Evolutionary conservation across 352 stramenopile species (phyloP), one percentile per base, ranked within the genome.

Genomic region (Phytophthora pseudosyringae): DNA sequence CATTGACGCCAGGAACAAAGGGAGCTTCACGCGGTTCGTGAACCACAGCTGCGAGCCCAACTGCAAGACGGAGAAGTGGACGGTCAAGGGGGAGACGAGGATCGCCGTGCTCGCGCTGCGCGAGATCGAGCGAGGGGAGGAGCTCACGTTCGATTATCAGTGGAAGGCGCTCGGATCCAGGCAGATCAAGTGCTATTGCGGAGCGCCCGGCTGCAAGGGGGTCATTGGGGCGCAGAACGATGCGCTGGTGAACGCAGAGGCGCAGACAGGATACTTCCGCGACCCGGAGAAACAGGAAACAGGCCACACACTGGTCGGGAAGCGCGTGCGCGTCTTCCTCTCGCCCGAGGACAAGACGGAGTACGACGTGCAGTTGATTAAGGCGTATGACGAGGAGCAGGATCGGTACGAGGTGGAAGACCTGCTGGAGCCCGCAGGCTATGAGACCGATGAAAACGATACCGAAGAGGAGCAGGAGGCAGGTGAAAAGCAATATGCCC

Each of bases 121-220:
- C n/a, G 77, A 97, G 48, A 98, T 99, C 50, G 16, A 71, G 8
- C 59, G 69, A 4, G 84, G 86, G 5, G 93, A 98, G 73, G 97
- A 99, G 64, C 75, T 99, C 28, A 97, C 85, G 40, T 99, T 98
- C 61, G 96, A 99, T 71, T 99, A 99, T 65, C 97, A 98, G 73
- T 99, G 91, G 91, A 93, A 96, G 58, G 76, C 86, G 9, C 78
- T 96, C 6, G 88, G 88, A 5, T 92, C 86, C 1, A 78, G 82
- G 39, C 83, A 89, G 54, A 93, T 95, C 51, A 92, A 78, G 66
- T 95, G 88, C 50, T 87, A 71, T 58, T 95, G 88, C 33, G 85
- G 78, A 2, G 67, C 83, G 9, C 48, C 65, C 1, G 90, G 67
- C 25, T 95, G 88, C 59, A 93, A 92, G 47, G 88, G 88, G 1